Percentiles rank a stretch among this genome's conserved stretches.
phyloP scores from a whole-genome alignment of 2,329 filamentous ascomycete species.

The Blastomyces parvus region DNA sequence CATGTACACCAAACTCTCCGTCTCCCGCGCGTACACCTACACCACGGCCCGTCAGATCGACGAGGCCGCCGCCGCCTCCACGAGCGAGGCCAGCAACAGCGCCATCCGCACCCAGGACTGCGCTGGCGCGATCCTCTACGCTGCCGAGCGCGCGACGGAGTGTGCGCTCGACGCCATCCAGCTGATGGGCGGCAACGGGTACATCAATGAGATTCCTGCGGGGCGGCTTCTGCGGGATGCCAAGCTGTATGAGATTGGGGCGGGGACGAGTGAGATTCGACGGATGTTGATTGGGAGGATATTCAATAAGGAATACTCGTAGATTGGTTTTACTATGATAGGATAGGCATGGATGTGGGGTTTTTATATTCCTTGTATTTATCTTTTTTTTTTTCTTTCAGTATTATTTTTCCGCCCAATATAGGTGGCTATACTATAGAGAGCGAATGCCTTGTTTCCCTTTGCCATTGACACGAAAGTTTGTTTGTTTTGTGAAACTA shows the following conservation, averaged over 20 bases:
- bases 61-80: conserved; percentile 48
- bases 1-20: conserved; percentile 92
- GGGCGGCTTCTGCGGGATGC: conserved; percentile 71
- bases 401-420: neutral
- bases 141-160: conserved; percentile 80
- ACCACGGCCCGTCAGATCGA: conserved; percentile 70
- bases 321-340: no score
- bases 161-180: conserved; percentile 54
- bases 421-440: no score
- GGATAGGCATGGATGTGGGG: neutral
- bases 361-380: neutral
- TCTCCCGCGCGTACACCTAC: conserved; percentile 79
- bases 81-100: conserved; percentile 16
- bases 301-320: conserved; percentile 69
- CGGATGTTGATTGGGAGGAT: conserved; percentile 88
- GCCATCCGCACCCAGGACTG: conserved; percentile 79
- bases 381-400: neutral
- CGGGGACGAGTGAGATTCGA: conserved; percentile 87
- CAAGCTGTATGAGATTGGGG: conserved; percentile 90
- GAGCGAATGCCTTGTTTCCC: no score
- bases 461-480: no score
- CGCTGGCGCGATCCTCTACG: conserved; percentile 86
- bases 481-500: no score
- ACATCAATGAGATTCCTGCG: conserved; percentile 88
- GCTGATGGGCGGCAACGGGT: conserved; percentile 88